These are phyloP conservation scores for Hymenoscyphus occultus DNA, from an alignment of 2,329 filamentous ascomycete species.

Conservation along the genomic window DNA sequence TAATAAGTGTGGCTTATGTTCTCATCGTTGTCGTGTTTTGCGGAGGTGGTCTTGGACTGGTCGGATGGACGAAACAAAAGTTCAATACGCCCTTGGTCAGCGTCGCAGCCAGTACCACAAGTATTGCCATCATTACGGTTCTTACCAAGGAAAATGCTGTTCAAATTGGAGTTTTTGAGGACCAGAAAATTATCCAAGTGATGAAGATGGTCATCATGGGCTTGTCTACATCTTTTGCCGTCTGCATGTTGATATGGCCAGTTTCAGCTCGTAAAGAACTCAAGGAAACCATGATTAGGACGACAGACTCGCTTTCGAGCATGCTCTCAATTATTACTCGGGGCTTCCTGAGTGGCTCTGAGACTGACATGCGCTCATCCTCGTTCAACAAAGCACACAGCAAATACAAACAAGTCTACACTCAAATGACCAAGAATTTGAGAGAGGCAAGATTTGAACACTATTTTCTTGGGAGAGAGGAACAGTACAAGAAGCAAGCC, in stretches of 20 bases:
- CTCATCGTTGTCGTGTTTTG: constrained; percentile 81
- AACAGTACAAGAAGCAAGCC: constrained; percentile 74
- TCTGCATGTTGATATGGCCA: constrained; percentile 76
- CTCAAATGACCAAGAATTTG: constrained; percentile 70
- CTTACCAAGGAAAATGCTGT: constrained; percentile 89
- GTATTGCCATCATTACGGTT: constrained; percentile 83
- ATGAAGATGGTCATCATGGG: constrained; percentile 82
- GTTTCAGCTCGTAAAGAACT: constrained; percentile 72
- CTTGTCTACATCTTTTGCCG: constrained; percentile 65
- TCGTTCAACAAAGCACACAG: constrained; percentile 61
- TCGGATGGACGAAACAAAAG: constrained; percentile 83
- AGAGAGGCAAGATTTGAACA: constrained; percentile 88
- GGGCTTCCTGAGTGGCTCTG: constrained; percentile 78
- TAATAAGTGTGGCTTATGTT: constrained; percentile 70
- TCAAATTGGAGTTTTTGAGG: constrained; percentile 76
- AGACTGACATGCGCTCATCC: constrained; percentile 69
- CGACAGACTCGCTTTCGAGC: constrained; percentile 72
- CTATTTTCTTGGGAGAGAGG: constrained; percentile 75
- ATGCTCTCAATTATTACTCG: constrained; percentile 79
- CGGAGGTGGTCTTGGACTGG: constrained; percentile 79
- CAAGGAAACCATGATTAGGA: constrained; percentile 68
- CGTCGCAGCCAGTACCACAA: constrained; percentile 80
- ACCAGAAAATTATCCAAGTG: constrained; percentile 77
- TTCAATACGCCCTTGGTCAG: constrained; percentile 78
- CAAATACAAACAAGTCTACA: constrained; percentile 65